phyloP scores from a whole-genome alignment of 2,329 filamentous ascomycete species.

The Aspergillus neoniger region DNA sequence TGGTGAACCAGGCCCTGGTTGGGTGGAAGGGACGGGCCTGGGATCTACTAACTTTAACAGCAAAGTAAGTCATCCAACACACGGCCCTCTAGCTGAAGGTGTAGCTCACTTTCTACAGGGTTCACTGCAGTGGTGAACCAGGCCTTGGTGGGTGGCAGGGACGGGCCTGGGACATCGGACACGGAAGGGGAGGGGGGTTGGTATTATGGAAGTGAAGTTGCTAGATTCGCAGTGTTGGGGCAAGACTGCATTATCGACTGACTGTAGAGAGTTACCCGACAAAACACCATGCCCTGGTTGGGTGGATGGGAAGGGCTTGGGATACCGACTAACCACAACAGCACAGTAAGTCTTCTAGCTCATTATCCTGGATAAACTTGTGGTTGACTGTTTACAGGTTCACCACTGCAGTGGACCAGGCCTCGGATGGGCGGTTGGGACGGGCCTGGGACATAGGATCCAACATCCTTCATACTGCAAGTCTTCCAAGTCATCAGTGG shows the following conservation, averaged over 20 bases:
- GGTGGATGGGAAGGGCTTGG: constrained; percentile 5
- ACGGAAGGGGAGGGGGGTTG: too few relatives aligned
- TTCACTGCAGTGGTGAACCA: not conserved
- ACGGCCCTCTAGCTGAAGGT: too few relatives aligned
- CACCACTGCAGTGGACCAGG: not conserved
- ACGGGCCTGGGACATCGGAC: not conserved
- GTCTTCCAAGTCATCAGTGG: too few relatives aligned
- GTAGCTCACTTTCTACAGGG: not conserved
- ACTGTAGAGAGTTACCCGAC: too few relatives aligned
- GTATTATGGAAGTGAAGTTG: not conserved
- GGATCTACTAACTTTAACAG: not conserved
- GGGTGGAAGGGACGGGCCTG: constrained; percentile 18
- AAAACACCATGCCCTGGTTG: constrained; percentile 5
- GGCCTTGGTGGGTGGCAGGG: constrained; percentile 6
- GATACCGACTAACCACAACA: not conserved
- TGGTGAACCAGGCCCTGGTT: not conserved
- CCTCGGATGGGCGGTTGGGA: constrained; percentile 16
- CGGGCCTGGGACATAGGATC: constrained; percentile 14
- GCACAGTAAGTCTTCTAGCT: too few relatives aligned
- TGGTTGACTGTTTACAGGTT: too few relatives aligned
- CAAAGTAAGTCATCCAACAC: not conserved
- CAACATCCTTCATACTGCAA: too few relatives aligned
- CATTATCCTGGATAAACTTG: too few relatives aligned
- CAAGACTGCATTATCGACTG: not conserved
- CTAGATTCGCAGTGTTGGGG: too few relatives aligned